phyloP scores from a whole-genome alignment of 176 grass and related monocot species.

The Triticum timopheevii region DNA sequence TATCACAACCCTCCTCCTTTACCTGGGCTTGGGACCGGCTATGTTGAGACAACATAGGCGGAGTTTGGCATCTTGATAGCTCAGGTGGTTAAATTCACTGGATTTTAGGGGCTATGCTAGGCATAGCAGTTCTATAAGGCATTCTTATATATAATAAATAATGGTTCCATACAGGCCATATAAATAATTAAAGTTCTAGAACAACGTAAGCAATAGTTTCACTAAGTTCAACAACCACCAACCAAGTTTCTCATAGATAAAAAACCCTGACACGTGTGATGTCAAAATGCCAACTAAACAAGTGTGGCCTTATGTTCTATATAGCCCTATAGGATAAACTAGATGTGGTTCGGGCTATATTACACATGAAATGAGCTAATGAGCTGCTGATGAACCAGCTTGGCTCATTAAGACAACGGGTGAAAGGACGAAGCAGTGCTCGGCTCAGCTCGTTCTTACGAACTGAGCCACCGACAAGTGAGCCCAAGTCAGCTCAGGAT shows the following conservation, averaged over 20 bases:
- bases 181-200: conserved; percentile 1
- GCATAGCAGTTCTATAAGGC: not conserved
- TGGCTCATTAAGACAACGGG: not conserved
- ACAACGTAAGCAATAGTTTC: not conserved
- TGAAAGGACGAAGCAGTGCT: too few species aligned
- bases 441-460: not conserved
- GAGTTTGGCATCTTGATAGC: not conserved
- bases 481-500: not conserved
- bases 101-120: not conserved
- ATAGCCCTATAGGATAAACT: not conserved
- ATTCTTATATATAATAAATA: not conserved
- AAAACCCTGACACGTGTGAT: not conserved
- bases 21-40: too few species aligned
- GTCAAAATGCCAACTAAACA: conserved; percentile 9
- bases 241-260: conserved; percentile 1
- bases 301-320: not conserved
- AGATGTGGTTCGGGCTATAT: not conserved
- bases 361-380: conserved; percentile 3
- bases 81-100: not conserved
- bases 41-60: too few species aligned
- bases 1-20: too few species aligned
- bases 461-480: not conserved
- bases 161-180: not conserved
- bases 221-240: not conserved
- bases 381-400: not conserved